These are phyloP conservation scores for Hypoxylon lenormandii DNA, from an alignment of 495 filamentous ascomycete genomes.

Conservation along the genomic window DNA sequence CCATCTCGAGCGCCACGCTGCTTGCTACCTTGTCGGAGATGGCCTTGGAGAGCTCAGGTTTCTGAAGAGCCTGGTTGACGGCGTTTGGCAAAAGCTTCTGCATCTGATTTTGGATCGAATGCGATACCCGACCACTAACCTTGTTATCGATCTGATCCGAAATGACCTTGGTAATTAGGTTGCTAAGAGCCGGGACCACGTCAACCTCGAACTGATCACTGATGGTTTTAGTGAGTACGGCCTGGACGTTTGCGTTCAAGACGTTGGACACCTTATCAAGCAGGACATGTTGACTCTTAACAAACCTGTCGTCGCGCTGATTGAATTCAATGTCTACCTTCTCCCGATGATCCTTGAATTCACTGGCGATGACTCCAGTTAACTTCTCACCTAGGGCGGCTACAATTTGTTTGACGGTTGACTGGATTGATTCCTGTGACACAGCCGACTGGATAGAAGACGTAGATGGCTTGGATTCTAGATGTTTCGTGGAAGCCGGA, in stretches of 20 bases:
- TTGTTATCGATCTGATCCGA: constrained; percentile 58
- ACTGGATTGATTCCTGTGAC: constrained; percentile 60
- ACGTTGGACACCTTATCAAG: constrained; percentile 88
- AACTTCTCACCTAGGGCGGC: constrained; percentile 59
- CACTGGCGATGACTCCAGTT: constrained; percentile 56
- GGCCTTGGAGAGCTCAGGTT: constrained; percentile 73
- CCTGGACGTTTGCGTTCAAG: constrained; percentile 88
- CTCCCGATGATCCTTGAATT: constrained; percentile 59
- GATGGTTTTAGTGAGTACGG: constrained; percentile 77
- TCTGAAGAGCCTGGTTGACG: constrained; percentile 70
- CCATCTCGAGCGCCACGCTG: constrained; percentile 73
- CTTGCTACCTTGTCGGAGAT: constrained; percentile 77
- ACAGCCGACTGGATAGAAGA: constrained; percentile 41
- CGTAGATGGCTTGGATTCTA: constrained; percentile 30
- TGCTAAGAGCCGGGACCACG: constrained; percentile 69
- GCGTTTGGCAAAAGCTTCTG: constrained; percentile 60
- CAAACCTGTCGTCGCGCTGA: constrained; percentile 54
- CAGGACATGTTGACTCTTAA: constrained; percentile 63
- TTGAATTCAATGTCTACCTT: constrained; percentile 55
- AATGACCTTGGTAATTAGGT: constrained; percentile 59
- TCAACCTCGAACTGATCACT: constrained; percentile 71
- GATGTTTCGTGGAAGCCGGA: constrained; percentile 27
- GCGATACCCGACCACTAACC: constrained; percentile 63
- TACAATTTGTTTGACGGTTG: constrained; percentile 60
- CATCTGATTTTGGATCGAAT: constrained; percentile 72